These are phyloP conservation scores for Talaromyces nanjingensis DNA, from an alignment of 495 filamentous ascomycete species.

Conservation along the genomic window DNA sequence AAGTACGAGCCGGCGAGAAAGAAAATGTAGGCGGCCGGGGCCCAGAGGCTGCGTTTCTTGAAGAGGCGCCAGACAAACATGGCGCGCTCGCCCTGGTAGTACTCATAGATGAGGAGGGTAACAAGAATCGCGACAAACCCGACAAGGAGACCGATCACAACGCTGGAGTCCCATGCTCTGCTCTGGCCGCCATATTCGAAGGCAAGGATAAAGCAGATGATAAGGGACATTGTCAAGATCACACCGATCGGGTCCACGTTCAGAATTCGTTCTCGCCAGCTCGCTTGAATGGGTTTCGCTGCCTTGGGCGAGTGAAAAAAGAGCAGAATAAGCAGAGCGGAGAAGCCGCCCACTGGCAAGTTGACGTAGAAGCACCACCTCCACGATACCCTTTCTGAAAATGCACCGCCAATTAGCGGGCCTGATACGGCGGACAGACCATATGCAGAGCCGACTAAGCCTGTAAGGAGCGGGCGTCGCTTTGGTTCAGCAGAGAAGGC, in stretches of 20 bases:
- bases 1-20: conserved; percentile 39
- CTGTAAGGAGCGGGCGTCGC: background rate
- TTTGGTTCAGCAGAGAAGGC: background rate
- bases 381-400: background rate
- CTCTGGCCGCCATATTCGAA: conserved; percentile 14
- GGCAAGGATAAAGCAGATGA: conserved; percentile 14
- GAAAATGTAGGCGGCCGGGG: conserved; percentile 44
- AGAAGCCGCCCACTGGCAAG: conserved; percentile 35
- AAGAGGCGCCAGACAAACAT: conserved; percentile 22
- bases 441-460: background rate
- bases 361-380: conserved; percentile 39
- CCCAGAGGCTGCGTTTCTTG: conserved; percentile 39
- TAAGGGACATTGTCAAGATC: conserved; percentile 6
- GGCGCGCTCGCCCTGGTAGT: conserved; percentile 27
- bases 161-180: conserved; percentile 10
- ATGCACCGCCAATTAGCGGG: background rate
- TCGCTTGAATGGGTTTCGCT: conserved; percentile 7
- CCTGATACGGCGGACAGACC: background rate
- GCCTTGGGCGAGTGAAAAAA: conserved; percentile 13
- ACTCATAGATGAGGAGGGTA: conserved; percentile 14
- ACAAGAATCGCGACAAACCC: conserved; percentile 20
- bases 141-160: conserved; percentile 12
- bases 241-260: conserved; percentile 8
- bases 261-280: conserved; percentile 21
- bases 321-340: conserved; percentile 14